These are phyloP conservation scores for Typha latifolia DNA, from an alignment of 176 grass and related monocot species.

Conservation along the genomic window DNA sequence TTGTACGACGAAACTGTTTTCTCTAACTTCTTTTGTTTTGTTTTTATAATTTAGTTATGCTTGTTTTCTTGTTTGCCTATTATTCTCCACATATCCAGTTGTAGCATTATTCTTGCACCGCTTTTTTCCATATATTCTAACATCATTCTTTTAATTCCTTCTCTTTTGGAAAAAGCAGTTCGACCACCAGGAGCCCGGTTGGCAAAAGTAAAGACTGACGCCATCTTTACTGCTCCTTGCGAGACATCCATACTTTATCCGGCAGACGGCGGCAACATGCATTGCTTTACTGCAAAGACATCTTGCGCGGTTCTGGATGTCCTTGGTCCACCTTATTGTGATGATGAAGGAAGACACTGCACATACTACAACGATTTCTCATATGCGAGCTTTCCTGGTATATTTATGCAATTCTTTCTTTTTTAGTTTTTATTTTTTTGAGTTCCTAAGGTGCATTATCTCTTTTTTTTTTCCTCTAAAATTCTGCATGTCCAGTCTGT, in stretches of 20 bases:
- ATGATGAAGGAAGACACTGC: constrained; percentile 41
- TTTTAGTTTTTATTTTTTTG: neutral
- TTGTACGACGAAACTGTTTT: neutral
- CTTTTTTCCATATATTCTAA: neutral
- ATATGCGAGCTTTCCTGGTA: constrained; percentile 33
- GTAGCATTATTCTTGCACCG: neutral
- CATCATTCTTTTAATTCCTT: neutral
- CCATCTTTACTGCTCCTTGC: constrained; percentile 41
- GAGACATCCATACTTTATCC: constrained; percentile 51
- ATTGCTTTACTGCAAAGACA: constrained; percentile 52
- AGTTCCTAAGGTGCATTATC: neutral
- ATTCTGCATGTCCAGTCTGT: neutral
- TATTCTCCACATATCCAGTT: neutral
- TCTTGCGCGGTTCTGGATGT: constrained; percentile 65
- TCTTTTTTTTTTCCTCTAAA: neutral
- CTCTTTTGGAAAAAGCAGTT: constrained; percentile 14
- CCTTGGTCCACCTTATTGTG: constrained; percentile 49
- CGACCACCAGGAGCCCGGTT: constrained; percentile 29
- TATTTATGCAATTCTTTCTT: neutral
- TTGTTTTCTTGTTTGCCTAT: neutral
- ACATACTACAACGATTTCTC: constrained; percentile 42
- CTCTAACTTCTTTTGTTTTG: neutral
- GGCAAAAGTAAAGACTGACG: constrained; percentile 50
- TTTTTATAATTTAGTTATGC: neutral
- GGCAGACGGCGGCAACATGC: constrained; percentile 51